phyloP scores from a whole-genome alignment of 371 early-diverging fungal genomes.

The Nematocida sp. region DNA sequence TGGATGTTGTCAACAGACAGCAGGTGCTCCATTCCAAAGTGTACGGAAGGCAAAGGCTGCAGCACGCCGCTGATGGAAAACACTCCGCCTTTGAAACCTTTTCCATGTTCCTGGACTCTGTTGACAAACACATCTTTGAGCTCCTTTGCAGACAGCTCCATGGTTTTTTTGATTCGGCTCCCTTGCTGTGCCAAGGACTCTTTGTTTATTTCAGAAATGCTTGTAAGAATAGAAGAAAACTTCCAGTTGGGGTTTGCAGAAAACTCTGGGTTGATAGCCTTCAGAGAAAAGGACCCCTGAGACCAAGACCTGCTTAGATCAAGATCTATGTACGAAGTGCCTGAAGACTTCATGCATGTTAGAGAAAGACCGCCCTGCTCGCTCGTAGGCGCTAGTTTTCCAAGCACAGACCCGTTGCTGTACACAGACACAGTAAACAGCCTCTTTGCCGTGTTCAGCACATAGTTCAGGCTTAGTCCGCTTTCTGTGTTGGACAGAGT shows the following conservation, averaged over 20 bases:
- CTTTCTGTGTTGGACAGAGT: conserved; percentile 25
- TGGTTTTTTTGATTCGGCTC: not conserved
- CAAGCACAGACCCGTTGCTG: conserved; percentile 23
- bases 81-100: conserved; percentile 10
- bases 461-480: conserved; percentile 40
- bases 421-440: conserved; percentile 17
- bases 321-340: conserved; percentile 12
- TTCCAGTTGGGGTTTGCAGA: not conserved
- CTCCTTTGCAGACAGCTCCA: not conserved
- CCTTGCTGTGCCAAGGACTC: not conserved
- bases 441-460: not conserved
- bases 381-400: not conserved
- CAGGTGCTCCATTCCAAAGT: conserved; percentile 28
- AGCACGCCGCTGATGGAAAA: conserved; percentile 1
- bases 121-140: not conserved
- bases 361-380: not conserved
- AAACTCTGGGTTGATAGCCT: conserved; percentile 18
- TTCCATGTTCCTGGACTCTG: not conserved
- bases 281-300: not conserved
- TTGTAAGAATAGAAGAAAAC: not conserved
- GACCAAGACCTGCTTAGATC: not conserved
- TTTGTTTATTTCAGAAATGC: not conserved
- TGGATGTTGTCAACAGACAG: conserved; percentile 3
- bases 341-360: not conserved
- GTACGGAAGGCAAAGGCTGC: conserved; percentile 4